Base-by-base conservation (phyloP, 306 rosid species). In the Quercus variabilis region DNA sequence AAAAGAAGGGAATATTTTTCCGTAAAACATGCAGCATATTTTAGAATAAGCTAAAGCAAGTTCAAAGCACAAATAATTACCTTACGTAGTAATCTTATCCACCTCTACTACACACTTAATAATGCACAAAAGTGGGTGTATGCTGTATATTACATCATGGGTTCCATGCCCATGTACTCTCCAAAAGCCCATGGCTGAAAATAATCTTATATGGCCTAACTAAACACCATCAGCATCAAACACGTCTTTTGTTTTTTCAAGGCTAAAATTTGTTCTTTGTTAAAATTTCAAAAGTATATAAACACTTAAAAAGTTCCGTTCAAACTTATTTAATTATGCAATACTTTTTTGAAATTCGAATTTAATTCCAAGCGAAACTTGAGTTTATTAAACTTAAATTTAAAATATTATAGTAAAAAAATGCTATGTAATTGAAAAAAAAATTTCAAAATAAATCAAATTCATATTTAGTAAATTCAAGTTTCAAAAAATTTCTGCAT, bases 271-370 rank as follows among this genome's bases (percentile, higher is more conserved):
- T 38, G 46, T 7, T 38, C 3, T 7, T 8, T 8, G 8, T 0
- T 2, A 7, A 41, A 41, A 41, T 41, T 41, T 41, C 3, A 8
- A 41, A 41, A 8, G 1, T 8, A 7, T 7, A 38, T 33, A 7
- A 2, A 7, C 8, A 41, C 46, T 41, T 41, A 41, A 41, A 8
- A 7, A 38, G 11, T 7, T 38, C 0, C 1, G 0, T 2, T 11
- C 3, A 38, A 2, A 7, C 46, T 38, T 38, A 38, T 38, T 7
- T 38, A 38, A 38, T 38, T 38, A 7, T 7, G 0, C 8, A 7
- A 7, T 1, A 7, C 0, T 8, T 38, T 38, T 38, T 38, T 38
- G 0, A 0, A 38, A 38, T 0, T 38, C 2, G 0, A 2, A 0
- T 38, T 7, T 7, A 38, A 38, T 38, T 7, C 0, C 0, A 38